Evolutionary conservation across 2,329 filamentous ascomycete species (phyloP), one percentile per base, ranked within the genome.

Genomic region (Drechmeria coniospora): DNA sequence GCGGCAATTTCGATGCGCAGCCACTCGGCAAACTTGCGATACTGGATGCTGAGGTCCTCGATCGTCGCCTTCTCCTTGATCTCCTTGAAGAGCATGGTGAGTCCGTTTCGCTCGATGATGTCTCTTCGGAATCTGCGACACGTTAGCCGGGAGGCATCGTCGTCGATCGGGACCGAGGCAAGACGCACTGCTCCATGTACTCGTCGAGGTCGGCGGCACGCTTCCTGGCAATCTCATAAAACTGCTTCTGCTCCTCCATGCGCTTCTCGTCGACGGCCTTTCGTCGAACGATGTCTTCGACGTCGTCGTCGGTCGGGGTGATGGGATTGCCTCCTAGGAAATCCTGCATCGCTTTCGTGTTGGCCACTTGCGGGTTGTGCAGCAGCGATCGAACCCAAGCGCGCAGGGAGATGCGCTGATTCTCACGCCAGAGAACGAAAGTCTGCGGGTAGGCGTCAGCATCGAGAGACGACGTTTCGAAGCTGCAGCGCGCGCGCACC

Each of bases 1-100:
- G 90, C 90, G 15, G 90, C 90, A 26, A 98, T 77, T 56, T 98
- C 90, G 45, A 98, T 98, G 21, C 90, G 77, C 27, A 95, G 61
- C 90, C 90, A 98, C 52, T 98, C 90, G 12, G 87, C 87, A 48
- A 98, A 95, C 50, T 95, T 98, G 46, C 90, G 81, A 51, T 95
- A 95, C 50, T 95, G 86, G 8, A 92, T 77, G 45, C 82, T 92
- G 29, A 98, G 66, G 40, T 94, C 83, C 37, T 73, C 68, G 29
- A 98, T 87, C 4, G 70, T 83, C 33, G 81, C 66, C 58, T 95
- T 95, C 31, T 84, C 76, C 43, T 79, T 80, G 51, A 98, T 92
- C 49, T 95, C 90, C 32, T 79, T 68, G 54, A 98, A 95, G 1
- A 98, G 67, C 49, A 80, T 87, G 0, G 87, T 92, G 22, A 98